Base-by-base conservation (phyloP, 306 rosid genomes). In the Fragaria ananassa region DNA sequence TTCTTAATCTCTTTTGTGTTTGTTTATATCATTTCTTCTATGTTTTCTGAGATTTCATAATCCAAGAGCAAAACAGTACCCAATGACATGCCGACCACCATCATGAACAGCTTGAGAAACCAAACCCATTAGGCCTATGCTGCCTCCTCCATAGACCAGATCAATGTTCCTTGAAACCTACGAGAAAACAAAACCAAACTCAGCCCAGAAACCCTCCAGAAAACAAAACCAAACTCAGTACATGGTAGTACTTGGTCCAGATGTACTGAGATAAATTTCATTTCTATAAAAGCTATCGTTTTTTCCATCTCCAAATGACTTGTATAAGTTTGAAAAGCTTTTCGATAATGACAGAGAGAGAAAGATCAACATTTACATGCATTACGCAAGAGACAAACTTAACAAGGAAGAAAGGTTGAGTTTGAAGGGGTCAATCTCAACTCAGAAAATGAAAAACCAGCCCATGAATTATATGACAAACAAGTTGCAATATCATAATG, bases 101-200 rank as follows among this genome's bases (percentile, higher is more conserved):
- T 94, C 90, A 91, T 92, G 97, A 87, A 94, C 98, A 64, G 98
- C 98, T 90, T 94, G 98, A 54, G 98, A 94, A 73, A 94, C 93
- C 86, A 94, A 85, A 72, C 98, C 98, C 98, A 94, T 94, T 21
- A 94, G 87, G 10, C 98, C 98, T 84, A 94, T 90, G 94, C 98
- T 94, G 83, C 98, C 97, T 46, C 98, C 98, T 81, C 98, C 98
- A 81, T 94, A 94, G 13, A 92, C 98, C 80, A 94, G 88, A 89
- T 94, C 97, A 88, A 94, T 92, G 87, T 92, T 90, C 84, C 95
- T 90, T 62, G 95, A 87, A 5, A 94, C 98, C 98, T 94, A 81
- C 78, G 86, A 83, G 45, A 13, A 86, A 72, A 77, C 45, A 35
- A 64, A 64, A 8, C 23, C 5, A 64, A 64, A 64, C 69, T 35